A percentile compares a stretch with the other conserved stretches of the same genome.
phyloP scores from a whole-genome alignment of 208 protist species.

The Trypanosoma platydactyli region DNA sequence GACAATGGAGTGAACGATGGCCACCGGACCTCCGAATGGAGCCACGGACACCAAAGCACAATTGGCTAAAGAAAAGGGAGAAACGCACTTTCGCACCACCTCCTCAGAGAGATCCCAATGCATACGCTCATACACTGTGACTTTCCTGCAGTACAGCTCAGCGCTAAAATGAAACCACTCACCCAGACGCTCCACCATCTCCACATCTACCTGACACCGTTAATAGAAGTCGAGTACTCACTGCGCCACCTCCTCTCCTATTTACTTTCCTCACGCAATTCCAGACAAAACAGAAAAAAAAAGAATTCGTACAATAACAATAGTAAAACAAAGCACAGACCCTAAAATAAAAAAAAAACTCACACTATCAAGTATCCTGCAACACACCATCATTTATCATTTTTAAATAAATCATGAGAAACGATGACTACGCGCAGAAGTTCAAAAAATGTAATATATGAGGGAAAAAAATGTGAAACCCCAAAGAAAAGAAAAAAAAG shows the following conservation, averaged over 20 bases:
- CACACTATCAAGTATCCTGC: not conserved
- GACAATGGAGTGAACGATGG: constrained; percentile 13
- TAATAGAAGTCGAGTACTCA: too few relatives aligned
- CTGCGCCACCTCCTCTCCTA: not conserved
- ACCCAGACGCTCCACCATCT: constrained; percentile 45
- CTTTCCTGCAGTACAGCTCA: constrained; percentile 35
- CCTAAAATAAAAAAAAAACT: not conserved
- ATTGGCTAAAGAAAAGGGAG: constrained; percentile 23
- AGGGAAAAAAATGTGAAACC: constrained; percentile 9
- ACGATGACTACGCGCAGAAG: not conserved
- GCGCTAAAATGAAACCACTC: constrained; percentile 58
- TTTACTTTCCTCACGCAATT: too few relatives aligned
- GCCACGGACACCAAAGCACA: constrained; percentile 23
- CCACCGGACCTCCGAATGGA: constrained; percentile 45
- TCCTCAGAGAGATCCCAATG: constrained; percentile 21
- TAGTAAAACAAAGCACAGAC: not conserved
- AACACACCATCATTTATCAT: too few relatives aligned
- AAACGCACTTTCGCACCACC: constrained; percentile 6
- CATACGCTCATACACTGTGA: constrained; percentile 43
- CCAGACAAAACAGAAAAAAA: not conserved
- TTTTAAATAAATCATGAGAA: too few relatives aligned
- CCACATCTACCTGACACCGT: not conserved
- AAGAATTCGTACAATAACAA: constrained; percentile 11
- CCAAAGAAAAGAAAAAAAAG: not conserved
- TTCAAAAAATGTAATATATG: not conserved